Evolutionary conservation across 2,329 filamentous ascomycete genomes (phyloP), one percentile per base, ranked within the genome.

Genomic region (Arthrobotrys musiformis): DNA sequence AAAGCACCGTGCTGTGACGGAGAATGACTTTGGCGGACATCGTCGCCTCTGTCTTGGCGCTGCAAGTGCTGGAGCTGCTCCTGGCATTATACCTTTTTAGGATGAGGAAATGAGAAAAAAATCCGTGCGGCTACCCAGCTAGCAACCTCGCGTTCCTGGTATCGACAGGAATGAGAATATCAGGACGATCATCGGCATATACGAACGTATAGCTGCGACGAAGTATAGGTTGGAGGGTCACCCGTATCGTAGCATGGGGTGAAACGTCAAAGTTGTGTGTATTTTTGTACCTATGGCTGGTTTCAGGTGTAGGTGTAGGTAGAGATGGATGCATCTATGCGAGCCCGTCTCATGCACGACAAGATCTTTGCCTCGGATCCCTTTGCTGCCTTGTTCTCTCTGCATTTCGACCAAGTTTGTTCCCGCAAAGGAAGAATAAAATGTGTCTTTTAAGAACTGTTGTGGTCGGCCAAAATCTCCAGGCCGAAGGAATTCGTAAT

Each of bases 31-130:
- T 62, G 58, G 50, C n/a, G 13, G 35, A 33, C 33, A 48, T 68
- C 62, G 54, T 68, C 62, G 69, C 69, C 69, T 58, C 50, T 58
- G n/a, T 48, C 68, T 72, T 72, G 68, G 68, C 68, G 46, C 58
- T 58, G 68, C 46, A 42, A 37, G 58, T 64, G 37, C 54, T 68
- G 52, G 26, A 46, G 24, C 58, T 48, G 48, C 48, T 72, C 48
- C 58, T 72, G 68, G 48, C 37, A 50, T 62, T 15, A 64, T 56
- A 2, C 68, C 58, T 17, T 2, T 58, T 63, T 42, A 48, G 68
- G 68, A 28, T 54, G 58, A 40, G 54, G 28, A 58, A 56, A 56
- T 40, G 52, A 54, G 56, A 70, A 63, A 42, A n/a, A 48, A 44
- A 64, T 58, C 35, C 37, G 46, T 61, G 56, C 56, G 56, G 56